These are phyloP conservation scores for Coniochaeta hoffmannii DNA, from an alignment of 2,329 filamentous ascomycete genomes.

Conservation along the genomic window DNA sequence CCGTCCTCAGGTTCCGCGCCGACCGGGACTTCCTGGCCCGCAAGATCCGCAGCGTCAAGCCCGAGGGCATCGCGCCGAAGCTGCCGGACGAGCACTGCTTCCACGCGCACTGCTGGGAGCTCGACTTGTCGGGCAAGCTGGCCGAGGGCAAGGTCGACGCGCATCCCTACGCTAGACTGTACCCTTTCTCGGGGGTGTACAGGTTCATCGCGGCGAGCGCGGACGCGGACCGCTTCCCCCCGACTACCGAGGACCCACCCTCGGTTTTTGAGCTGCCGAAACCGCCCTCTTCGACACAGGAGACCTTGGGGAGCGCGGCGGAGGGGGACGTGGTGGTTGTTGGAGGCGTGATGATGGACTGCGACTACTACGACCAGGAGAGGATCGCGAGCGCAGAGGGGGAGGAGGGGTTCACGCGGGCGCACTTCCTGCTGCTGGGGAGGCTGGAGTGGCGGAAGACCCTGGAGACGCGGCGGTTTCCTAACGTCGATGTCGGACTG, in stretches of 20 bases:
- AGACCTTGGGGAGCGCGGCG: too few relatives aligned
- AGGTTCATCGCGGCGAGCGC: not conserved
- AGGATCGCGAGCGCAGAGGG: not conserved
- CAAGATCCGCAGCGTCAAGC: not conserved
- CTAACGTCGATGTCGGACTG: not conserved
- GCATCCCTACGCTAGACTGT: not conserved
- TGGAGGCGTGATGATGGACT: not conserved
- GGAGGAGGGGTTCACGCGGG: not conserved
- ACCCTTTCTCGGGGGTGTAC: not conserved
- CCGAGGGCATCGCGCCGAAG: not conserved
- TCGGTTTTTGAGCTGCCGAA: too few relatives aligned
- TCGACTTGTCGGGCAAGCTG: not conserved
- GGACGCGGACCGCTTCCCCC: not conserved
- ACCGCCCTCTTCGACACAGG: too few relatives aligned
- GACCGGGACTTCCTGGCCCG: not conserved
- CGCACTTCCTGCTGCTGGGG: slow-evolving; percentile 1
- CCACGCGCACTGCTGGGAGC: not conserved
- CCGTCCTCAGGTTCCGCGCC: not conserved
- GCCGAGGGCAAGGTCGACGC: not conserved
- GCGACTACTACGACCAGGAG: not conserved
- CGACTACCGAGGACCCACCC: too few relatives aligned
- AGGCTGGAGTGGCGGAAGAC: not conserved
- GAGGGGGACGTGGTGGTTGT: too few relatives aligned
- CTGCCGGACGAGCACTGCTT: not conserved
- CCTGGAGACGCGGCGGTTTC: not conserved